phyloP scores from a whole-genome alignment of 192 early-diverging fungal genomes.

The Backusella mclennaniae region DNA sequence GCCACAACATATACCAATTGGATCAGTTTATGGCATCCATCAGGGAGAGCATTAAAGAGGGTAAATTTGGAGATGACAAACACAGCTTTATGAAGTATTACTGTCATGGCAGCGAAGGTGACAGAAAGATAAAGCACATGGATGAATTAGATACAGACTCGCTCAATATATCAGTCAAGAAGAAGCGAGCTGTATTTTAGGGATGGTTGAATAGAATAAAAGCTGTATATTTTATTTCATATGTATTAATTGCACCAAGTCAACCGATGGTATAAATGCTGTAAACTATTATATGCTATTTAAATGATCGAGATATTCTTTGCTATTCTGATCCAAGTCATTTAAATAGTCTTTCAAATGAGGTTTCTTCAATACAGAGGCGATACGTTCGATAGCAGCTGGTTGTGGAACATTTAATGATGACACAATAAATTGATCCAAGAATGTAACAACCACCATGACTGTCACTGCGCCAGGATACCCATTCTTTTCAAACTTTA shows the following conservation, averaged over 20 bases:
- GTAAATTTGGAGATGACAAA: conserved; percentile 15
- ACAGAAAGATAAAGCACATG: conserved; percentile 19
- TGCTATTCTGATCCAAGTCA: background rate
- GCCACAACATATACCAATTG: conserved; percentile 34
- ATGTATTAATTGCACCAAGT: no score
- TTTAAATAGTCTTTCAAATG: conserved; percentile 5
- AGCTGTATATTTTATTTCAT: no score
- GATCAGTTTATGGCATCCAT: conserved; percentile 29
- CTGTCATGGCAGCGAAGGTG: conserved; percentile 20
- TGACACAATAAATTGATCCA: conserved; percentile 2
- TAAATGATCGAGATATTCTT: background rate
- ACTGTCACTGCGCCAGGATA: background rate
- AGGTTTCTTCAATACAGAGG: background rate
- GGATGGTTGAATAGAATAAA: background rate
- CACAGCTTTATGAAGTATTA: conserved; percentile 25
- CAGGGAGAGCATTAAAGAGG: conserved; percentile 18
- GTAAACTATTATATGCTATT: background rate
- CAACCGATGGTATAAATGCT: no score
- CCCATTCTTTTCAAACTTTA: background rate
- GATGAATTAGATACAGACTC: conserved; percentile 28
- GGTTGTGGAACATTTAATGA: background rate
- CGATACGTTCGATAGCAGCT: background rate
- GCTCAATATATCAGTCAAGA: conserved; percentile 26
- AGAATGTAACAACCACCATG: background rate
- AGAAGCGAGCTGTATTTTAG: conserved; percentile 30